Evolutionary conservation across 148 eudicot species (phyloP), one percentile per base, ranked within the genome.

Genomic region (Chenopodium quinoa): DNA sequence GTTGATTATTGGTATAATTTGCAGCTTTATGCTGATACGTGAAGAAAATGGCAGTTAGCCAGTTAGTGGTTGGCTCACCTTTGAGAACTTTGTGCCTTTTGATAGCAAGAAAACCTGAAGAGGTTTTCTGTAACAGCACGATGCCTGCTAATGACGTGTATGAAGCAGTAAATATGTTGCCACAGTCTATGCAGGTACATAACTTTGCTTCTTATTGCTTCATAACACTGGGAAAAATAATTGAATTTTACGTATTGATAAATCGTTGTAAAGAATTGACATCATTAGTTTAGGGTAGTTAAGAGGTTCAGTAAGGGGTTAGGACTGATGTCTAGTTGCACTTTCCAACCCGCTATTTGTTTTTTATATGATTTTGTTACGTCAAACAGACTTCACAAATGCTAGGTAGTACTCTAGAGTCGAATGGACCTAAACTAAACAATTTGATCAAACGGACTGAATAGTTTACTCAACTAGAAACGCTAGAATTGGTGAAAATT

Each of bases 51-150:
- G 90, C 90, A 22, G 50, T 82, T 44, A 88, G 88, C 78, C 87
- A 86, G 82, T 75, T 86, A 75, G 83, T 78, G 31, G 73, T 81
- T 60, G 90, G 88, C 22, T 83, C 85, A 46, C 87, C 90, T 75
- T 80, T 88, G 84, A 84, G 90, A 75, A 88, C 90, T 63, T 78
- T 88, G 78, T 88, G 88, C 86, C 89, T 88, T 71, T 54, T 88
- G n/a, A 84, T 88, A 75, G 90, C 87, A 20, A 86, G 80, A 84
- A 82, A 76, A 56, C 90, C 89, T 19, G 88, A 80, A 77, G 90
- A 83, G 66, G 87, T 88, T 68, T 88, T 88, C 80, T 77, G 81
- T 69, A 77, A 63, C 37, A 84, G 68, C 77, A 74, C 48, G 31
- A 29, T 75, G 69, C 82, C 78, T 78, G 34, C 66, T 50, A 67